A percentile compares a stretch with the other conserved stretches of the same genome.
phyloP scores from a whole-genome alignment of 176 grass and related monocot genomes.

The Sorghum bicolor region DNA sequence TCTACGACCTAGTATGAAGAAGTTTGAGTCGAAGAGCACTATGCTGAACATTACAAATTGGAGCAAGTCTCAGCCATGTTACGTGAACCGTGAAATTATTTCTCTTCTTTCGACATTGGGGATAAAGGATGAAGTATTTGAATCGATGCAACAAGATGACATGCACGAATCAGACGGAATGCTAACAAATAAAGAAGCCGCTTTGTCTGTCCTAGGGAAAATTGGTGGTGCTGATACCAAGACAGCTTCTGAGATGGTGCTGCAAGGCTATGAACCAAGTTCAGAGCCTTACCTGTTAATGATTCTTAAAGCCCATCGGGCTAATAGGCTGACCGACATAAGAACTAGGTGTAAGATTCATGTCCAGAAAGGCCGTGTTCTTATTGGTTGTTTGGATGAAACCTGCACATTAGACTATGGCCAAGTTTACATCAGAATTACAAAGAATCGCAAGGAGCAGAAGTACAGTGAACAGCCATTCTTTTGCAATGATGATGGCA shows the following conservation, averaged over 20 bases:
- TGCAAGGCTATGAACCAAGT: conserved; percentile 77
- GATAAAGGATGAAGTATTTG: conserved; percentile 77
- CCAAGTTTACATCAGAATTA: conserved; percentile 81
- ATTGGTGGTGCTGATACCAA: conserved; percentile 59
- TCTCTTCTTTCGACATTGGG: conserved; percentile 87
- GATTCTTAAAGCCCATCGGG: conserved; percentile 76
- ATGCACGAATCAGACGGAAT: conserved; percentile 67
- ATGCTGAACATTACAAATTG: conserved; percentile 89
- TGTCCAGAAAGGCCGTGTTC: conserved; percentile 90
- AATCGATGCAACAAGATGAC: conserved; percentile 69
- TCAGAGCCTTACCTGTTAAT: conserved; percentile 78
- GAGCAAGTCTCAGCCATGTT: conserved; percentile 77
- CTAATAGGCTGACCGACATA: conserved; percentile 74
- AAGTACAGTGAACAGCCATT: conserved; percentile 40
- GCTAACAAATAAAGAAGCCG: conserved; percentile 63
- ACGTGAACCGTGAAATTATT: conserved; percentile 87
- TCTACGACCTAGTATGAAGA: conserved; percentile 88
- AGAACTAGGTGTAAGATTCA: conserved; percentile 75
- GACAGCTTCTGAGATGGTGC: conserved; percentile 56
- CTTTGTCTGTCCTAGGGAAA: conserved; percentile 66
- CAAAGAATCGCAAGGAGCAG: conserved; percentile 67
- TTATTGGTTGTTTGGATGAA: conserved; percentile 93
- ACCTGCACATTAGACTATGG: conserved; percentile 64
- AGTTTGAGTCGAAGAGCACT: conserved; percentile 77
- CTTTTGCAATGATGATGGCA: conserved; percentile 49